Base-by-base conservation (phyloP, 495 filamentous ascomycete species). In the Daldinia concentrica region DNA sequence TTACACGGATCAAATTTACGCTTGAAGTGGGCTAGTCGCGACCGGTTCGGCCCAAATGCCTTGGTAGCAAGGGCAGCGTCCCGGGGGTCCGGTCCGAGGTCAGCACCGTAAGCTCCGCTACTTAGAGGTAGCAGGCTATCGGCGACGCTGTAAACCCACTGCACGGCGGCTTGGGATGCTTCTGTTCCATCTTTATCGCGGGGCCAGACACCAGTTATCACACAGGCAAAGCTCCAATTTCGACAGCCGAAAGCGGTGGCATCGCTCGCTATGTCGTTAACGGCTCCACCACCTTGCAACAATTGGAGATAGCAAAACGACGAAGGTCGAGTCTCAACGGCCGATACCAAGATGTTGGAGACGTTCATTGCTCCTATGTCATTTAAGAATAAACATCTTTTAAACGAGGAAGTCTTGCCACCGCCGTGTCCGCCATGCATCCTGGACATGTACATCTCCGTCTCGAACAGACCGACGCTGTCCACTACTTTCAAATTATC, bases 221-320 rank as follows among this genome's bases (percentile, higher is more conserved):
- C 86, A 63, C 88, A 90, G 62, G 89, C 88, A 81, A 85, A 90
- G 56, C 85, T 82, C 88, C 87, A 91, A 76, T 86, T 82, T 80
- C 88, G 84, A 79, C 84, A 89, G 58, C 89, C 88, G 63, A 90
- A 91, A 68, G 88, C 88, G 74, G 84, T 85, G 64, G 80, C 80
- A 74, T 86, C 76, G 29, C 81, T 66, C 14, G 78, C 73, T 36
- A 87, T 74, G 60, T 88, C 82, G 58, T 73, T 27, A 50, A 89
- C 76, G 12, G 84, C 84, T 72, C 84, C 86, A 36, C 86, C 87
- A 70, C 88, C 88, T 59, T 89, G 88, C 19, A 90, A 77, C 43
- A 91, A 78, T 84, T 91, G 88, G 60, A 90, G 76, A 79, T 90
- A 91, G 78, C 86, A 88, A 32, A 85, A 76, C 56, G 84, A 79